phyloP scores from a whole-genome alignment of 23 red algal species.

The Cyanidium caldarium region DNA sequence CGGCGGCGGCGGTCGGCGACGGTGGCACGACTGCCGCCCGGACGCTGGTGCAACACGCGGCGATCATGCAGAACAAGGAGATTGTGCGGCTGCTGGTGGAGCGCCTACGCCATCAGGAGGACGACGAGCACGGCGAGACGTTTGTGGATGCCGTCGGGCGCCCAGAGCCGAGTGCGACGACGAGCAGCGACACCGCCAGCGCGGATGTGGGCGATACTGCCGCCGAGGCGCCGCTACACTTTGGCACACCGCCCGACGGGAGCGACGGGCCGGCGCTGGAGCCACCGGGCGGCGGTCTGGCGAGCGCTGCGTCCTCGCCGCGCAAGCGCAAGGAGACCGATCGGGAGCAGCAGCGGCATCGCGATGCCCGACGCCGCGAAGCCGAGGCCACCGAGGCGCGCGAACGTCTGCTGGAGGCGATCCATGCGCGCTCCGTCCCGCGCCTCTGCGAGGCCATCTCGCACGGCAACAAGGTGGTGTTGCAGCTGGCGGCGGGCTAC shows the following conservation, averaged over 20 bases:
- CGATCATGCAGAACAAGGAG: constrained; percentile 43
- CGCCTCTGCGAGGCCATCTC: constrained; percentile 74
- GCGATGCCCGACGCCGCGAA: constrained; percentile 51
- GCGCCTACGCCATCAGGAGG: constrained; percentile 32
- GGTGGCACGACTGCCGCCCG: constrained; percentile 1
- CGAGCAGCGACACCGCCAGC: not conserved
- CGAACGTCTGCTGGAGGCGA: constrained; percentile 59
- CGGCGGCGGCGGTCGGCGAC: not conserved
- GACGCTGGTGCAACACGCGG: constrained; percentile 76
- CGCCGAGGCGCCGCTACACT: no score
- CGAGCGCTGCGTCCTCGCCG: not conserved
- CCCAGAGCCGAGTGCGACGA: not conserved
- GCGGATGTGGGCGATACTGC: not conserved
- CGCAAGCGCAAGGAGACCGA: not conserved
- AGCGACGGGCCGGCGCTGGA: no score
- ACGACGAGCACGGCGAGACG: not conserved
- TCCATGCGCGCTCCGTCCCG: constrained; percentile 46
- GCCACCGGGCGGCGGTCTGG: not conserved
- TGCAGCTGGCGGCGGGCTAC: constrained; percentile 46
- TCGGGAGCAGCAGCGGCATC: constrained; percentile 3
- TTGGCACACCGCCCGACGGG: no score
- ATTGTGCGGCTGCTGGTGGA: constrained; percentile 53
- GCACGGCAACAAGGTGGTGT: constrained; percentile 63
- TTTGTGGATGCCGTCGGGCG: not conserved
- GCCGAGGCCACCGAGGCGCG: constrained; percentile 55